Conservation (phyloP, 176 grass and related monocot genomes). For the Canna indica region DNA sequence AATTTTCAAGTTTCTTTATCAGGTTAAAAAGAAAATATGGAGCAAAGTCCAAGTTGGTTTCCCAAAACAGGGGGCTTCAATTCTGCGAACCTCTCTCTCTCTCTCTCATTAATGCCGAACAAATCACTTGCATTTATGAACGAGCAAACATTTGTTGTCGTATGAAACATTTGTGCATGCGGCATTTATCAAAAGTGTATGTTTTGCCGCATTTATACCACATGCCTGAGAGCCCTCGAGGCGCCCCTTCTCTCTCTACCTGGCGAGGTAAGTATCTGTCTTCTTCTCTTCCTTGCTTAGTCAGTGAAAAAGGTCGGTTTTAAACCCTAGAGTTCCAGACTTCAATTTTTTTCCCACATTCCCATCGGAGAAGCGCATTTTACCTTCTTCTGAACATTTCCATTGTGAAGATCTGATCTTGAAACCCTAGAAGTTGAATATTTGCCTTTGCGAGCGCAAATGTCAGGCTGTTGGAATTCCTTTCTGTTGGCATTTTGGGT, state of each 20-base stretch:
- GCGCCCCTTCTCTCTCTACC: not conserved
- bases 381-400: not conserved
- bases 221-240: not conserved
- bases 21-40: not conserved
- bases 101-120: not conserved
- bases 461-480: not conserved
- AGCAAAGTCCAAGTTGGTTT: not conserved
- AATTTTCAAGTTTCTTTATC: too few relatives aligned
- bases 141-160: not conserved
- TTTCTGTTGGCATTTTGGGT: not conserved
- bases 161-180: not conserved
- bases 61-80: not conserved
- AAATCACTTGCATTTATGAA: not conserved
- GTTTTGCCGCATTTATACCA: not conserved
- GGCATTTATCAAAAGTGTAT: not conserved
- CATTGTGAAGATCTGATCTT: not conserved
- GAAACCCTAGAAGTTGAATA: not conserved
- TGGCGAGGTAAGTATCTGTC: not conserved
- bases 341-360: not conserved
- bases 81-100: too few relatives aligned
- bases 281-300: conserved; percentile 1
- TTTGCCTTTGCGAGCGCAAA: not conserved
- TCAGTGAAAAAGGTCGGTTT: not conserved
- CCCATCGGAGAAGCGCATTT: not conserved
- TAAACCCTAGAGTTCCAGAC: not conserved